Conservation (phyloP, 805 yeast genomes). For the Candida succiphila region DNA sequence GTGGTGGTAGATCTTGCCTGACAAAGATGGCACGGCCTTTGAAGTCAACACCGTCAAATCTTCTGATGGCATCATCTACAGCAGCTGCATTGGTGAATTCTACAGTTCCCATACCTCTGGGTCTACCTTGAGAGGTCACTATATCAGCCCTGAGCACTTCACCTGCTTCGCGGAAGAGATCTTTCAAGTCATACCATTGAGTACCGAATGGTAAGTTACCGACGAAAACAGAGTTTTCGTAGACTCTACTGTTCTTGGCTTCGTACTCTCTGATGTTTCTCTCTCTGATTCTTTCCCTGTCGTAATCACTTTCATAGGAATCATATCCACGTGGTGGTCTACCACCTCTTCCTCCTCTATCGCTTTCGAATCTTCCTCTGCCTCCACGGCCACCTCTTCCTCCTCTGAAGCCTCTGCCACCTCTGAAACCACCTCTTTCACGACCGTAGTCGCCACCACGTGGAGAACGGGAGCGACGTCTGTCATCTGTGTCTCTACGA, state of each 20-base stretch:
- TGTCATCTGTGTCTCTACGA: slow-evolving; percentile 15
- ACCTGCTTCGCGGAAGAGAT: slow-evolving; percentile 49
- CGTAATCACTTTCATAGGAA: slow-evolving; percentile 8
- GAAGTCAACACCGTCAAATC: slow-evolving; percentile 54
- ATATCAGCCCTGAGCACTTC: slow-evolving; percentile 75
- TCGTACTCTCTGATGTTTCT: slow-evolving; percentile 21
- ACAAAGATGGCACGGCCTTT: slow-evolving; percentile 78
- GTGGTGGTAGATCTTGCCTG: slow-evolving; percentile 86
- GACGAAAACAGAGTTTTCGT: slow-evolving; percentile 58
- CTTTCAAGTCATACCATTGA: slow-evolving; percentile 49
- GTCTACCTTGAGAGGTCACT: slow-evolving; percentile 66
- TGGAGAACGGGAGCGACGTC: slow-evolving; percentile 22
- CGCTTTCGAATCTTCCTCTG: slow-evolving; percentile 9
- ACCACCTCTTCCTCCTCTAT: slow-evolving; percentile 14
- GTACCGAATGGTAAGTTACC: slow-evolving; percentile 66
- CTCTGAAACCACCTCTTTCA: slow-evolving; percentile 13
- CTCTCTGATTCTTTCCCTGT: slow-evolving; percentile 16
- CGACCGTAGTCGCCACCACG: slow-evolving; percentile 10
- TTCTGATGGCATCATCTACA: slow-evolving; percentile 62
- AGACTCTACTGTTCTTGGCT: slow-evolving; percentile 42
- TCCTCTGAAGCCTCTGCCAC: slow-evolving; percentile 9
- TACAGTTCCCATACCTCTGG: slow-evolving; percentile 88
- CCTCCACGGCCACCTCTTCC: slow-evolving; percentile 16
- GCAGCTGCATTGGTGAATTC: slow-evolving; percentile 60
- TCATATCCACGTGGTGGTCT: slow-evolving; percentile 13